These are phyloP conservation scores for Cutaneotrichosporon mucoides DNA, from an alignment of 1,284 basidiomycete species.

Conservation along the genomic window DNA sequence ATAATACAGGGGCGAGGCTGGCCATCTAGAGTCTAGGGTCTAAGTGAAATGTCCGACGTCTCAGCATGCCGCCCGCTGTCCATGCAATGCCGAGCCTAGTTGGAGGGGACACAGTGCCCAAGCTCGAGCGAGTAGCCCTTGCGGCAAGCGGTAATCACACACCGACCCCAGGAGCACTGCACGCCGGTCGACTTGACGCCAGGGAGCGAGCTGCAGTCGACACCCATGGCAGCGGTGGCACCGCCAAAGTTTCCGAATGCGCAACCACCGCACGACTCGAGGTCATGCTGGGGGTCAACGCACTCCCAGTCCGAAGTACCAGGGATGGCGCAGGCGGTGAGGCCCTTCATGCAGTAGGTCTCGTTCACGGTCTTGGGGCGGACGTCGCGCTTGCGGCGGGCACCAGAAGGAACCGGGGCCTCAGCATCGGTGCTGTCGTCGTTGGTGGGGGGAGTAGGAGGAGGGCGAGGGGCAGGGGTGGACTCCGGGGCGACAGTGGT, in stretches of 20 bases:
- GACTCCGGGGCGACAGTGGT: too few relatives aligned
- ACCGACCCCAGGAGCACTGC: conserved; percentile 10
- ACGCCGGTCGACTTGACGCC: conserved; percentile 13
- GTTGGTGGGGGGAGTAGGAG: too few relatives aligned
- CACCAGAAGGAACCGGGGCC: too few relatives aligned
- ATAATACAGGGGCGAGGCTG: too few relatives aligned
- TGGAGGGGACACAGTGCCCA: too few relatives aligned
- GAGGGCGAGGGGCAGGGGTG: too few relatives aligned
- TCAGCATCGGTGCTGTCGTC: too few relatives aligned
- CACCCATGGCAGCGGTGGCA: neutral
- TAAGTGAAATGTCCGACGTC: too few relatives aligned
- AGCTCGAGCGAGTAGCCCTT: conserved; percentile 12
- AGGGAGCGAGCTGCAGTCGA: conserved; percentile 13
- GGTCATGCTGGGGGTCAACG: conserved; percentile 7
- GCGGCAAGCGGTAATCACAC: conserved; percentile 12
- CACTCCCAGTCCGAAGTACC: conserved; percentile 6
- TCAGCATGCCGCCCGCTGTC: too few relatives aligned
- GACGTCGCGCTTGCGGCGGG: too few relatives aligned
- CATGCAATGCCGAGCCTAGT: too few relatives aligned
- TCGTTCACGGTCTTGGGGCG: neutral
- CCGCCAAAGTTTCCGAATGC: neutral
- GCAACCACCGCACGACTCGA: conserved; percentile 13
- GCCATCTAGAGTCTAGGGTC: too few relatives aligned
- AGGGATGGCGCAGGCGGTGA: neutral
- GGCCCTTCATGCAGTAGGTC: neutral